Evolutionary conservation across 306 rosid species (phyloP).

Genomic region (Vigna angularis): DNA sequence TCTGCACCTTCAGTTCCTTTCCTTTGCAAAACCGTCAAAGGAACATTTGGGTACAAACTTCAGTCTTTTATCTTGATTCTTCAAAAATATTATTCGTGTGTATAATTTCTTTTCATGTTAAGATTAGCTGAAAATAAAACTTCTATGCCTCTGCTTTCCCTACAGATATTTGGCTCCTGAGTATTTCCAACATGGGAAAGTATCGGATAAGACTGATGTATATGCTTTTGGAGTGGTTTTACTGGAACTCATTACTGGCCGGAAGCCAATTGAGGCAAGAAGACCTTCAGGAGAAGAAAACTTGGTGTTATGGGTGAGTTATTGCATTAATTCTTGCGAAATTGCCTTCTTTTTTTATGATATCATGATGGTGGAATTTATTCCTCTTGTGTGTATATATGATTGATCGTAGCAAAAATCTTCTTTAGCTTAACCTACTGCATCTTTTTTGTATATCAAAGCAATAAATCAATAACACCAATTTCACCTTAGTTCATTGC

Average conservation of each 20-base stretch:
- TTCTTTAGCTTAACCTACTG: constrained; percentile 17
- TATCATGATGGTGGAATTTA: constrained; percentile 12
- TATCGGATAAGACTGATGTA: constrained; percentile 94
- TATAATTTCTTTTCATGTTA: constrained; percentile 8
- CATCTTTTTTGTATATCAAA: not conserved
- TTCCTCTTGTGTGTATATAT: constrained; percentile 23
- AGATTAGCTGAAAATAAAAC: constrained; percentile 19
- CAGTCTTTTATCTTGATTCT: constrained; percentile 28
- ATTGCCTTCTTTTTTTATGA: constrained; percentile 20
- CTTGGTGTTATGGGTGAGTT: constrained; percentile 91
- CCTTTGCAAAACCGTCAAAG: constrained; percentile 97
- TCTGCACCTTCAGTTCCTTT: constrained; percentile 95
- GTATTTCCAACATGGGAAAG: constrained; percentile 97
- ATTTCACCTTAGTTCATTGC: constrained; percentile 14
- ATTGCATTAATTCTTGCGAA: constrained; percentile 21
- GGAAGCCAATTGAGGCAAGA: constrained; percentile 87
- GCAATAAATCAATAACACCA: not conserved
- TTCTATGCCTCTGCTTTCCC: constrained; percentile 10
- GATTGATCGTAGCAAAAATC: constrained; percentile 22
- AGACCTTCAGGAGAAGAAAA: constrained; percentile 87
- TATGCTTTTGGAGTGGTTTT: constrained; percentile 95
- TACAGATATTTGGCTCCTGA: constrained; percentile 94
- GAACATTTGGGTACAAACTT: constrained; percentile 90
- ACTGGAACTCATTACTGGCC: constrained; percentile 91
- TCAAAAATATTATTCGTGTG: not conserved